Conservation (phyloP, 371 early-diverging fungal genomes). For the Mucor sp. region DNA sequence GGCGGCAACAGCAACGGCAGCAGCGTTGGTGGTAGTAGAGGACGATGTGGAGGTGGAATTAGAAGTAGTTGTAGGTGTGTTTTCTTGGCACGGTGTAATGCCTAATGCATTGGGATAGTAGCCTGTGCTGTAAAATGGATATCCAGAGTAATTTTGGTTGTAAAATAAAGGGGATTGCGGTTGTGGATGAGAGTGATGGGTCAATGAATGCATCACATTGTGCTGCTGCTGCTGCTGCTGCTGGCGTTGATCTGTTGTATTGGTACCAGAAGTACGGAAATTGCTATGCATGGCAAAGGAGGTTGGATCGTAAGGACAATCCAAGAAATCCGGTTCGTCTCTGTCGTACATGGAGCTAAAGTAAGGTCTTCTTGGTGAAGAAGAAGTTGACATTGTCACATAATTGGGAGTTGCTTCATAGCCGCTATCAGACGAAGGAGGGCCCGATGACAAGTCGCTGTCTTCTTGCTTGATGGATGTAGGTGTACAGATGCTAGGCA, state of each 20-base stretch:
- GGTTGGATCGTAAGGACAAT: conserved; percentile 16
- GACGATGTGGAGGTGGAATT: background rate
- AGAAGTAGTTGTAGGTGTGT: background rate
- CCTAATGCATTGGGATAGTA: conserved; percentile 28
- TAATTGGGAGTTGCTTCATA: conserved; percentile 27
- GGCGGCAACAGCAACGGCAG: conserved; percentile 6
- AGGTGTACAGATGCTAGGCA: conserved; percentile 17
- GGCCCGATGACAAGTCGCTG: conserved; percentile 28
- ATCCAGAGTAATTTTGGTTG: conserved; percentile 15
- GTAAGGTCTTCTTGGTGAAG: conserved; percentile 24
- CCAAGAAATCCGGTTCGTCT: conserved; percentile 23
- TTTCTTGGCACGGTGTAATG: conserved; percentile 25
- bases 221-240: background rate
- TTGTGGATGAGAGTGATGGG: conserved; percentile 15
- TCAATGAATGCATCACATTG: conserved; percentile 15
- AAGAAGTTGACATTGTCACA: conserved; percentile 16
- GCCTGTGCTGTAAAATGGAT: conserved; percentile 23
- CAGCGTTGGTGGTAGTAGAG: conserved; percentile 1
- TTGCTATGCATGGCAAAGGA: conserved; percentile 1
- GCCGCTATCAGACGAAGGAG: conserved; percentile 28
- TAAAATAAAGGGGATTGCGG: conserved; percentile 25
- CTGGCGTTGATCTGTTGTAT: background rate
- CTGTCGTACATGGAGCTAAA: conserved; percentile 26
- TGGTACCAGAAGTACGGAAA: background rate
- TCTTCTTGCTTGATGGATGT: conserved; percentile 25